Conservation (phyloP, 2,329 filamentous ascomycete genomes). For the Alternaria ethzedia region DNA sequence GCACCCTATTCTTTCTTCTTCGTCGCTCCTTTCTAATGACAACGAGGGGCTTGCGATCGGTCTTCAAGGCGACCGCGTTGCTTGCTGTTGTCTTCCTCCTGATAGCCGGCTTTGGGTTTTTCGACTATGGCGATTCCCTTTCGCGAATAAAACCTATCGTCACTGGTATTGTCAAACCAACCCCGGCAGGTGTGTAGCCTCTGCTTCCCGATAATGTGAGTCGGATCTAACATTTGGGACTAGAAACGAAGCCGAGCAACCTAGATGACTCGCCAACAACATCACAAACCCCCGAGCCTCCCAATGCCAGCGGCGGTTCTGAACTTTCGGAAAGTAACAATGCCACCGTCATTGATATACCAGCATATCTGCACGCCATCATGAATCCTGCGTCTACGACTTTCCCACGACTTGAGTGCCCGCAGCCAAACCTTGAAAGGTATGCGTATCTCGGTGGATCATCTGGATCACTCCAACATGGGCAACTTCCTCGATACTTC, state of each 20-base stretch:
- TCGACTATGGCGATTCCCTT: conserved; percentile 11
- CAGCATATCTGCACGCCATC: conserved; percentile 25
- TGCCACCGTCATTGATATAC: conserved; percentile 18
- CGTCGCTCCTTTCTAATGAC: conserved; percentile 6
- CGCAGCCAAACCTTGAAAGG: conserved; percentile 18
- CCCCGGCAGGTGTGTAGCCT: conserved; percentile 1
- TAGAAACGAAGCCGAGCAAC: background rate
- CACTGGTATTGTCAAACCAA: background rate
- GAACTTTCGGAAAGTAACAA: conserved; percentile 13
- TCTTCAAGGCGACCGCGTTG: conserved; percentile 18
- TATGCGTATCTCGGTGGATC: conserved; percentile 22
- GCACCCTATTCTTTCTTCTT: background rate
- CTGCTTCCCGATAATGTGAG: background rate
- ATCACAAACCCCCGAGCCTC: too few relatives aligned
- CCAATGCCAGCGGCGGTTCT: background rate
- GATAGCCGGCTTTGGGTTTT: conserved; percentile 13
- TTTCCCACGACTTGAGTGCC: conserved; percentile 27
- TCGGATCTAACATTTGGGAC: background rate
- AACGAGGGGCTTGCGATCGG: conserved; percentile 15
- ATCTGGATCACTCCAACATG: conserved; percentile 1
- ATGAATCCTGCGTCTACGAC: conserved; percentile 19
- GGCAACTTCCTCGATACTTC: conserved; percentile 40
- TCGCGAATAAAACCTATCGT: conserved; percentile 5
- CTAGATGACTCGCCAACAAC: background rate
- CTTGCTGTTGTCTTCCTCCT: conserved; percentile 17